These are phyloP conservation scores for Pythium plurisporium DNA, from an alignment of 352 stramenopile genomes.

Conservation along the genomic window DNA sequence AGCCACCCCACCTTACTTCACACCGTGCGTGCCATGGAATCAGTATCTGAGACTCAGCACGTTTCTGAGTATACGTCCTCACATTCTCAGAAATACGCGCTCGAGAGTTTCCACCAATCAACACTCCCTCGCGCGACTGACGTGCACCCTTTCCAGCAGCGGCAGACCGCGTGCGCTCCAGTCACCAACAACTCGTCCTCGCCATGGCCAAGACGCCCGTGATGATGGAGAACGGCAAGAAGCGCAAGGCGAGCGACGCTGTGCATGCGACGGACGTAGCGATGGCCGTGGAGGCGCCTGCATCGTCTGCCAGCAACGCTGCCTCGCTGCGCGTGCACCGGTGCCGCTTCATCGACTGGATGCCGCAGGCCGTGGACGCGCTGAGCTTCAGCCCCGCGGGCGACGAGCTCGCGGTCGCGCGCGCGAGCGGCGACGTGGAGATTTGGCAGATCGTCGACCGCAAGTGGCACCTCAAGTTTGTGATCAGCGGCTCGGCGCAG, in stretches of 20 bases:
- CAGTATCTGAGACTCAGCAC: no score
- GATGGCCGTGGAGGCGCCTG: not conserved
- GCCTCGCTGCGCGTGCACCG: conserved; percentile 73
- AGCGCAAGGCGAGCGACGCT: conserved; percentile 41
- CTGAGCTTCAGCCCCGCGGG: conserved; percentile 53
- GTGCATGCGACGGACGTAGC: not conserved
- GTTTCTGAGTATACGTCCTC: conserved; percentile 7
- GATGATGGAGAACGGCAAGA: conserved; percentile 45
- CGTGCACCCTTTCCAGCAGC: conserved; percentile 5
- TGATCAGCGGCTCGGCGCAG: conserved; percentile 56
- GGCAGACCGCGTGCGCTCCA: no score
- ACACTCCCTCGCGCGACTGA: conserved; percentile 6
- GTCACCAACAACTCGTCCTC: not conserved
- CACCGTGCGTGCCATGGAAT: no score
- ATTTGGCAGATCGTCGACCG: conserved; percentile 51
- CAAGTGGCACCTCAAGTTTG: conserved; percentile 73
- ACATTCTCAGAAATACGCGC: not conserved
- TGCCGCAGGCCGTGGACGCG: conserved; percentile 64
- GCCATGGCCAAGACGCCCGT: no score
- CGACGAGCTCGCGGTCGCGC: conserved; percentile 66
- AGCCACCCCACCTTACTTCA: no score
- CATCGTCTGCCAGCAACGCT: conserved; percentile 5
- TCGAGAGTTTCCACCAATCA: conserved; percentile 6
- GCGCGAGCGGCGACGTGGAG: conserved; percentile 78
- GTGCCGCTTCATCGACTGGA: conserved; percentile 84